phyloP scores from a whole-genome alignment of 1,139 yeast species.

The Diutina ranongensis region DNA sequence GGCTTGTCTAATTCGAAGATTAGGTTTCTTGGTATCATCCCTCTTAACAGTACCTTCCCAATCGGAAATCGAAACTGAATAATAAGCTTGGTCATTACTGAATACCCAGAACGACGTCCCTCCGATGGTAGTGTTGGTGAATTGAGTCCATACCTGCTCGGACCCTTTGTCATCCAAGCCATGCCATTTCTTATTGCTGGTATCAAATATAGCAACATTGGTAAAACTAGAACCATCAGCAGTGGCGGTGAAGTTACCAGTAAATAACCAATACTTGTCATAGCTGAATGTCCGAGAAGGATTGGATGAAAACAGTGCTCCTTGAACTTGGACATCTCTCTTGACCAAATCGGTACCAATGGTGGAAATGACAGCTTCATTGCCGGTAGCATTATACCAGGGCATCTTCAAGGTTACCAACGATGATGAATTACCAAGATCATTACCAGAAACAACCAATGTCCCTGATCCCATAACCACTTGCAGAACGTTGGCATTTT shows the following conservation, averaged over 20 bases:
- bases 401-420: conserved; percentile 18
- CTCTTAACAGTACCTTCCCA: conserved; percentile 33
- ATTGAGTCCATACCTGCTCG: conserved; percentile 15
- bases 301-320: not conserved
- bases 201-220: conserved; percentile 2
- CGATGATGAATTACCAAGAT: conserved; percentile 37
- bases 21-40: conserved; percentile 16
- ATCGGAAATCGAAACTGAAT: conserved; percentile 11
- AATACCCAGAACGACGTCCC: conserved; percentile 28
- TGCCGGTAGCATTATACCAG: conserved; percentile 19
- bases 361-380: not conserved
- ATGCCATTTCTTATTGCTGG: not conserved
- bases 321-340: not conserved
- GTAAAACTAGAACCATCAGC: not conserved
- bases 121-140: conserved; percentile 25
- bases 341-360: not conserved
- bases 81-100: conserved; percentile 15
- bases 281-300: not conserved
- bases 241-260: conserved; percentile 21
- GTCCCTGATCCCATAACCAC: conserved; percentile 18
- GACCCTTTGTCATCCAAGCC: not conserved
- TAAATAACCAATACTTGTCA: conserved; percentile 5
- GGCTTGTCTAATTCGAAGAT: not conserved
- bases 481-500: conserved; percentile 29
- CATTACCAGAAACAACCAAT: conserved; percentile 13